A percentile compares a stretch with the other conserved stretches of the same genome.
Evolutionary conservation across 2,329 filamentous ascomycete genomes (phyloP).

Genomic region (Paecilomyces sp.): DNA sequence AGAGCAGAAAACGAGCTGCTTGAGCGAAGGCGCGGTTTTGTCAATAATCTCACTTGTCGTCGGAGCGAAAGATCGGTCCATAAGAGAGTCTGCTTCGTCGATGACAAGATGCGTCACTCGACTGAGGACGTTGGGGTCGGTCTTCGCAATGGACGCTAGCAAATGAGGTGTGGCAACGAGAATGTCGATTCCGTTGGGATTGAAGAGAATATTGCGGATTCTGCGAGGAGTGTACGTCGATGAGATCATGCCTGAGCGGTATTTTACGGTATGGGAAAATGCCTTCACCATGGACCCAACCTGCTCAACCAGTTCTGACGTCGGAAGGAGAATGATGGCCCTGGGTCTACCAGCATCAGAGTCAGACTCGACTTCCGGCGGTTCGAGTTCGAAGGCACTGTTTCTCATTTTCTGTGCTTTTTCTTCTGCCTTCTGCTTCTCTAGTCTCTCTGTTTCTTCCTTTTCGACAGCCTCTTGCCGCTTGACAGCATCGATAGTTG

Average conservation of each 20-base stretch:
- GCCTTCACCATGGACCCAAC: slow-evolving; percentile 74
- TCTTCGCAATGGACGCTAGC: slow-evolving; percentile 77
- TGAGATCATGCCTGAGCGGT: slow-evolving; percentile 75
- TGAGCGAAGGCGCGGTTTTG: slow-evolving; percentile 69
- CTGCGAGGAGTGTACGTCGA: slow-evolving; percentile 67
- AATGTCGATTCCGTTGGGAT: slow-evolving; percentile 72
- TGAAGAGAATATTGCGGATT: slow-evolving; percentile 80
- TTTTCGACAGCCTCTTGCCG: slow-evolving; percentile 59
- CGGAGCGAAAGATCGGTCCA: slow-evolving; percentile 86
- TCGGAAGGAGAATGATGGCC: slow-evolving; percentile 82
- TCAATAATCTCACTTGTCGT: slow-evolving; percentile 78
- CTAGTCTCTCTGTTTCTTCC: slow-evolving; percentile 47
- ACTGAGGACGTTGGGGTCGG: slow-evolving; percentile 87
- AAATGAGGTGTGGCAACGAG: slow-evolving; percentile 85
- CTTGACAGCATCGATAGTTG: slow-evolving; percentile 79
- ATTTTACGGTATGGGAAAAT: slow-evolving; percentile 79
- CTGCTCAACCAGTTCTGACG: slow-evolving; percentile 84
- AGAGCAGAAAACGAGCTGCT: slow-evolving; percentile 86
- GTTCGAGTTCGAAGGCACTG: slow-evolving; percentile 56
- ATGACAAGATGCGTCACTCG: slow-evolving; percentile 81
- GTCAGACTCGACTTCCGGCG: slow-evolving; percentile 57
- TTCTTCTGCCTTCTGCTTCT: slow-evolving; percentile 53
- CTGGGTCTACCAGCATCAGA: slow-evolving; percentile 67
- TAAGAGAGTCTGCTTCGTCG: slow-evolving; percentile 92
- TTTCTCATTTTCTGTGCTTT: slow-evolving; percentile 41